Evolutionary conservation across 2,329 filamentous ascomycete genomes (phyloP), one percentile per base, ranked within the genome.

Genomic region (Monosporascus cannonballus): DNA sequence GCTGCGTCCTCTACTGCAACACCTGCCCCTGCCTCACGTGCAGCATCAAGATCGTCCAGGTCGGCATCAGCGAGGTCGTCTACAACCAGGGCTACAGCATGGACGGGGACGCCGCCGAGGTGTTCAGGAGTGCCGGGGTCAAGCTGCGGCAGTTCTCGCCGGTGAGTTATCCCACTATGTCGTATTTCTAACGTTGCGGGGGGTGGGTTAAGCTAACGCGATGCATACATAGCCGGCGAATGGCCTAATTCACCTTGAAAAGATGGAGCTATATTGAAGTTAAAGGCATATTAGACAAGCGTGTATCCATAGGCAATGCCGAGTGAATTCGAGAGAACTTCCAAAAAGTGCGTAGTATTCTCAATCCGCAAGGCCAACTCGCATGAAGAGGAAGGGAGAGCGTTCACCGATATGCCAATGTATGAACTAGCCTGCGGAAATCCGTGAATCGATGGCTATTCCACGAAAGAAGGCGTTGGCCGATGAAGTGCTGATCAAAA

Each of bases 21-120:
- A 96, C 92, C 60, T 99, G 94, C 70, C 94, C 94, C 4, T 99
- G 94, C 68, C 76, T 99, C 69, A 99, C 94, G 2, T 99, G 94
- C 71, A 96, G 90, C 64, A 96, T 99, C 75, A 99, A 99, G 76
- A 97, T 99, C 65, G 89, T 90, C 22, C 94, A 99, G 73, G 90
- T 97, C 7, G 94, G 94, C 18, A 96, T 99, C 59, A 84, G 83
- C 42, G 94, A 99, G 76, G 94, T 99, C 15, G 92, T 99, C 15
- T 99, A 96, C 65, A 92, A 85, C 59, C 87, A 95, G 67, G 85
- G 88, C 25, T 99, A 99, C 69, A 93, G 93, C 68, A 96, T 99
- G 87, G 94, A 99, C 66, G 81, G 76, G 41, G 84, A 90, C 69
- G 89, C 90, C 38, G 90, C 92, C 8, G 81, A 82, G 49, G 87